Conservation (phyloP, 768 basidiomycete genomes). For the Imleria badia region DNA sequence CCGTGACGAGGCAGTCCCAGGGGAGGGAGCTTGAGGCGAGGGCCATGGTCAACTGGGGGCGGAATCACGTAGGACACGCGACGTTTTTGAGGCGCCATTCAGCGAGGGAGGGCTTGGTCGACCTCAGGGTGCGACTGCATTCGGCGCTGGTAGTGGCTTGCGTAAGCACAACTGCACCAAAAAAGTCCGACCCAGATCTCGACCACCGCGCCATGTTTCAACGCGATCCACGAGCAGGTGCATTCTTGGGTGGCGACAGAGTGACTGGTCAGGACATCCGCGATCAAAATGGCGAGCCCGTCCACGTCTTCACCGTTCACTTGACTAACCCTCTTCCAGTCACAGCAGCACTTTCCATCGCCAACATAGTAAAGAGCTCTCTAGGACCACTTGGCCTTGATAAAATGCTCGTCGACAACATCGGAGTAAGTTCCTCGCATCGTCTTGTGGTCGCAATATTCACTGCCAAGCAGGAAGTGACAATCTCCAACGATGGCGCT, state of each 20-base stretch:
- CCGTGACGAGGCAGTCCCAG: conserved; percentile 64
- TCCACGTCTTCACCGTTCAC: background rate
- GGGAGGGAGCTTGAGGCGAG: conserved; percentile 70
- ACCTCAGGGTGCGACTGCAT: too few relatives aligned
- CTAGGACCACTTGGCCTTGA: conserved; percentile 93
- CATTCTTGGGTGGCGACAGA: conserved; percentile 91
- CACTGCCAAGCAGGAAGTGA: conserved; percentile 74
- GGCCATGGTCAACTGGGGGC: conserved; percentile 59
- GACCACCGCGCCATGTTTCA: conserved; percentile 61
- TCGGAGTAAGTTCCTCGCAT: conserved; percentile 63
- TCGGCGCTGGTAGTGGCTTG: too few relatives aligned
- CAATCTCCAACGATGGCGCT: conserved; percentile 99
- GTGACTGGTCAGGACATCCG: conserved; percentile 94
- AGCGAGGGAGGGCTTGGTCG: too few relatives aligned
- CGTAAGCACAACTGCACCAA: conserved; percentile 19
- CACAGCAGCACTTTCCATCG: conserved; percentile 92
- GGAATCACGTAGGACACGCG: conserved; percentile 90
- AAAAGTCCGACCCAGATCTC: too few relatives aligned
- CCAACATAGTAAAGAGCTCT: conserved; percentile 96
- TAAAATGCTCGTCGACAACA: conserved; percentile 98
- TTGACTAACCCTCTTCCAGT: conserved; percentile 47
- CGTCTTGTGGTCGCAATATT: background rate
- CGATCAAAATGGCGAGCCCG: conserved; percentile 84
- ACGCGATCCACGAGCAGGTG: conserved; percentile 88
- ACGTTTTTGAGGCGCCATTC: conserved; percentile 50